Evolutionary conservation across 1,139 yeast genomes (phyloP).

Genomic region (Yamadazyma oceani): DNA sequence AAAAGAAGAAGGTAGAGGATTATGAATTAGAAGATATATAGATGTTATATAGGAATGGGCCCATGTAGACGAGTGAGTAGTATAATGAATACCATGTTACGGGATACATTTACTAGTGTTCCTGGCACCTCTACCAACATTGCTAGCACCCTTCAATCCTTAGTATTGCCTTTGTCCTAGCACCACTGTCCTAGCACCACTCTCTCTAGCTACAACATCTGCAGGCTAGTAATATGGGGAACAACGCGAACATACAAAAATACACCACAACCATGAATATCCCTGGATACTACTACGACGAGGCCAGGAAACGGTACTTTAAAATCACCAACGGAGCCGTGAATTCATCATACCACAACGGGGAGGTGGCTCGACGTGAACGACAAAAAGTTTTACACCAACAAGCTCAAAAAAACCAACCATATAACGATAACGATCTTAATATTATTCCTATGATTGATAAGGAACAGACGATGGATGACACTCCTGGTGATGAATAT

Average conservation of each 20-base stretch:
- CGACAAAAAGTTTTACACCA: not conserved
- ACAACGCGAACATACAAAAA: not conserved
- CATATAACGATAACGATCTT: not conserved
- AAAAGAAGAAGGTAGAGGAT: constrained; percentile 24
- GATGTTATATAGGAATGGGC: not conserved
- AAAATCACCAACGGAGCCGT: constrained; percentile 41
- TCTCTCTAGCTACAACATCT: too few relatives aligned
- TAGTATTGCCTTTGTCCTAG: too few relatives aligned
- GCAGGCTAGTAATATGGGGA: too few relatives aligned
- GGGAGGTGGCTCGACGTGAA: constrained; percentile 16
- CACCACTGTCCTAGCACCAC: too few relatives aligned
- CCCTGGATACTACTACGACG: constrained; percentile 53
- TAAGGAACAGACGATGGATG: too few relatives aligned
- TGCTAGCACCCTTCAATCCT: too few relatives aligned
- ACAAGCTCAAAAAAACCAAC: constrained; percentile 1
- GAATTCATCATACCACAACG: constrained; percentile 28
- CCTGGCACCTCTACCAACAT: too few relatives aligned
- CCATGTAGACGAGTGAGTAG: too few relatives aligned
- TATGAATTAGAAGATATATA: constrained; percentile 29
- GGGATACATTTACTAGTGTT: too few relatives aligned
- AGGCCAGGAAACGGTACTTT: constrained; percentile 42
- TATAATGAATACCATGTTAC: too few relatives aligned
- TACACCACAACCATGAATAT: constrained; percentile 21
- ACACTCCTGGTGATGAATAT: too few relatives aligned
- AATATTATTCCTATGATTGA: too few relatives aligned